These are phyloP conservation scores for Vachellia pachyceras DNA, from an alignment of 306 rosid genomes.

Conservation along the genomic window DNA sequence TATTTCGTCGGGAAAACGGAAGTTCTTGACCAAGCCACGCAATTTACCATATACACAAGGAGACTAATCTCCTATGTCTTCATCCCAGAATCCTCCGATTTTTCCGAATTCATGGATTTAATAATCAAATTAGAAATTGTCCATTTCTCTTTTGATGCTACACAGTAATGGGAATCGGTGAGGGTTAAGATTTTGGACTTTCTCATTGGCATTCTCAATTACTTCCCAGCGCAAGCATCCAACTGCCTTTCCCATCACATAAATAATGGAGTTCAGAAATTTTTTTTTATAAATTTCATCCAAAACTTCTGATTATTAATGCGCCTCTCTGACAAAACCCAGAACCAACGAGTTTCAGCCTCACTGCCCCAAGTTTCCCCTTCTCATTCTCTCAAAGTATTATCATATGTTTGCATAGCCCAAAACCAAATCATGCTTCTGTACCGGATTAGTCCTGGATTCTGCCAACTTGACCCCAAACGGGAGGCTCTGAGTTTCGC, in stretches of 20 bases:
- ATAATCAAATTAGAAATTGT: too few relatives aligned
- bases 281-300: background rate
- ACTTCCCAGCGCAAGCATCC: background rate
- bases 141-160: background rate
- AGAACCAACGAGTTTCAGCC: background rate
- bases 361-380: background rate
- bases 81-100: too few relatives aligned
- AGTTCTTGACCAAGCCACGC: background rate
- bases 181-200: background rate
- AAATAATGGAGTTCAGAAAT: background rate
- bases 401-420: background rate
- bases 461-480: constrained; percentile 35
- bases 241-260: background rate
- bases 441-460: constrained; percentile 37
- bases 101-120: too few relatives aligned
- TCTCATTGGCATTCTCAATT: background rate
- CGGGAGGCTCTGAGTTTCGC: constrained; percentile 12
- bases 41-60: background rate
- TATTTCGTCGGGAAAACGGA: too few relatives aligned
- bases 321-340: background rate
- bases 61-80: too few relatives aligned
- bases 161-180: too few relatives aligned
- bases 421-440: constrained; percentile 35
- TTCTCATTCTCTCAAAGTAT: background rate
- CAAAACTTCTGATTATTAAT: background rate